A percentile compares a stretch with the other conserved stretches of the same genome.
Conservation (phyloP, 352 stramenopile genomes). For the Pythium chondricola region DNA sequence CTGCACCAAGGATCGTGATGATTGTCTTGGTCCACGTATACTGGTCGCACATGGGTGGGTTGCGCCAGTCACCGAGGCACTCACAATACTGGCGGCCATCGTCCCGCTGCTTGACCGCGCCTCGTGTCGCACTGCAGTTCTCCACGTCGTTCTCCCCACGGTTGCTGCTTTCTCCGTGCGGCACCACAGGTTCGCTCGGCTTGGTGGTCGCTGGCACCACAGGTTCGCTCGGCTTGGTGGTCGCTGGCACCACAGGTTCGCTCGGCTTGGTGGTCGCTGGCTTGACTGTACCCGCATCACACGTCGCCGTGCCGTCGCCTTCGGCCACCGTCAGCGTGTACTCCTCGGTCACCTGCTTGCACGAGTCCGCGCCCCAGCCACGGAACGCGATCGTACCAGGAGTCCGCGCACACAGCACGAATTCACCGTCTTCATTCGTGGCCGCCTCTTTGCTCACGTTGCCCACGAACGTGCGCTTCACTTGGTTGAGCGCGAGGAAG, state of each 20-base stretch:
- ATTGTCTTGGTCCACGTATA: conserved; percentile 29
- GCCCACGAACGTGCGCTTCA: conserved; percentile 16
- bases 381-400: conserved; percentile 16
- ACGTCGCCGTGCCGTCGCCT: conserved; percentile 8
- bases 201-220: conserved; percentile 4
- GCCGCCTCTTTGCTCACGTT: conserved; percentile 22
- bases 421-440: conserved; percentile 2
- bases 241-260: background rate
- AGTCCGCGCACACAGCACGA: conserved; percentile 9
- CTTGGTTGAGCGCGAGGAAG: conserved; percentile 19
- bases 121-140: conserved; percentile 18
- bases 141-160: conserved; percentile 15
- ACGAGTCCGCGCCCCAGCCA: conserved; percentile 22
- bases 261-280: background rate
- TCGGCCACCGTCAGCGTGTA: conserved; percentile 17
- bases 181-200: conserved; percentile 10
- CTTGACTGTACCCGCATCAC: conserved; percentile 15
- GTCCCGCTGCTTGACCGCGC: background rate
- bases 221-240: conserved; percentile 10
- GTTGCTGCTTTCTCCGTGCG: conserved; percentile 9
- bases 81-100: conserved; percentile 24
- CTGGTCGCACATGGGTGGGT: conserved; percentile 21
- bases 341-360: conserved; percentile 16
- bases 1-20: conserved; percentile 23
- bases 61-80: conserved; percentile 28